Evolutionary conservation across 768 basidiomycete genomes (phyloP).

Genomic region (Suillus decipiens): DNA sequence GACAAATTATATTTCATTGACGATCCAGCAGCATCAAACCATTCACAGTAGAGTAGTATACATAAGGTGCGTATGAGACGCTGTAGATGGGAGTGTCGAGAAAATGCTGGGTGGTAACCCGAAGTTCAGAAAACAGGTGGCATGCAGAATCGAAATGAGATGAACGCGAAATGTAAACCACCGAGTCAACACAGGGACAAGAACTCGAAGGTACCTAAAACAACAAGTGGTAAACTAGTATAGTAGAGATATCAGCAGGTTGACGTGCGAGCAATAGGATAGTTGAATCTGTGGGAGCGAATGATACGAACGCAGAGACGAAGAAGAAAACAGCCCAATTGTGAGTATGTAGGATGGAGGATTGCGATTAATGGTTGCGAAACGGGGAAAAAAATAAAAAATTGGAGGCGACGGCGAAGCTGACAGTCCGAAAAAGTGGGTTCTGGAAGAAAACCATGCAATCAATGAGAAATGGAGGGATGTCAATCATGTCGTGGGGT

Average conservation of each 20-base stretch:
- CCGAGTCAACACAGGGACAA: slow-evolving; percentile 11
- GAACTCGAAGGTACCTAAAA: slow-evolving; percentile 13
- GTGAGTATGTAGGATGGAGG: slow-evolving; percentile 21
- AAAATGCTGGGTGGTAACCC: slow-evolving; percentile 14
- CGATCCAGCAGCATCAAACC: slow-evolving; percentile 16
- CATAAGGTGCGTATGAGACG: slow-evolving; percentile 12
- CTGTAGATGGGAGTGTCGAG: slow-evolving; percentile 11
- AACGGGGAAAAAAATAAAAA: slow-evolving; percentile 27
- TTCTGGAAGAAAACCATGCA: slow-evolving; percentile 28
- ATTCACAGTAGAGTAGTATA: slow-evolving; percentile 18
- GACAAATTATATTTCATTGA: slow-evolving; percentile 16
- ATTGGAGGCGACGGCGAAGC: slow-evolving; percentile 23
- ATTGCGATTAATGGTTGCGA: slow-evolving; percentile 34
- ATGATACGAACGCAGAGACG: slow-evolving; percentile 20
- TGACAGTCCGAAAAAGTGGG: slow-evolving; percentile 17
- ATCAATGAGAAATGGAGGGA: slow-evolving; percentile 31
- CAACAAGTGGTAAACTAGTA: slow-evolving; percentile 30
- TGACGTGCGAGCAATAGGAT: slow-evolving; percentile 32
- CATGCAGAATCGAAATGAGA: slow-evolving; percentile 16
- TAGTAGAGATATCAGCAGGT: slow-evolving; percentile 35
- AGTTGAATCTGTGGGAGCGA: slow-evolving; percentile 22
- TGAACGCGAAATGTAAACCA: slow-evolving; percentile 13
- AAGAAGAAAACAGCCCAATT: slow-evolving; percentile 17
- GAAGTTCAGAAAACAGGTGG: slow-evolving; percentile 15
- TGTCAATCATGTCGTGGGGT: slow-evolving; percentile 37